Evolutionary conservation across 1,284 basidiomycete genomes (phyloP), one percentile per base, ranked within the genome.

Genomic region (Ustilago tritici): DNA sequence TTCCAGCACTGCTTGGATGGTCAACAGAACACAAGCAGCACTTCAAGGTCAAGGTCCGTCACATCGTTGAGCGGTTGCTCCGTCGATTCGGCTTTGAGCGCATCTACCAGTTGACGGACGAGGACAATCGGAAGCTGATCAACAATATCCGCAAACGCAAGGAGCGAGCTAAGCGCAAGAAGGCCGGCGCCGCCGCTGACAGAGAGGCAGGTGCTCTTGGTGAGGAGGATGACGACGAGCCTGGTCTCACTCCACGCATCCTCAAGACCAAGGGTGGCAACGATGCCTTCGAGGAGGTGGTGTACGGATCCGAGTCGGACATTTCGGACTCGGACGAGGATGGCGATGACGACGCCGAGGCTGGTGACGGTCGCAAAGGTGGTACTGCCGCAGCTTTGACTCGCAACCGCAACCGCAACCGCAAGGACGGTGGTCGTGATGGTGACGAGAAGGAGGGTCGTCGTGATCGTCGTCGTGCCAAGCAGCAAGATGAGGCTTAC

Each of bases 1-100:
- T 99, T 0, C 93, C 94, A 0, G 93, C 92, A 0, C 89, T 99
- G 17, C 89, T 99, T 31, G 89, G 89, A 63, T 97, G 96, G 95
- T 94, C 94, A 7, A 93, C 96, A 83, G 95, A 98, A 86, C 95
- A 99, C 88, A 96, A 96, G 87, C 98, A 99, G 85, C 96, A 98
- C 87, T 99, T 99, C 91, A 99, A 99, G 87, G 89, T 90, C 63
- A 98, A 98, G 88, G 94, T 98, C 14, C 91, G 95, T 53, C 95
- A 98, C 87, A 95, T 99, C 69, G 95, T 99, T 81, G 97, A 99
- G 88, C 91, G 97, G 54, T 92, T 99, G 90, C 90, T 99, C 74
- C 89, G 96, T 70, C 90, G 95, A 72, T 97, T 98, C 84, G 93
- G 92, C 0, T 97, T 91, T 89, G 92, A 95, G 57, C 92, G 92